Percentiles rank a stretch among this genome's conserved stretches.
These are phyloP conservation scores for Termitomyces bulborhizus DNA, from an alignment of 768 basidiomycete genomes.

Conservation along the genomic window DNA sequence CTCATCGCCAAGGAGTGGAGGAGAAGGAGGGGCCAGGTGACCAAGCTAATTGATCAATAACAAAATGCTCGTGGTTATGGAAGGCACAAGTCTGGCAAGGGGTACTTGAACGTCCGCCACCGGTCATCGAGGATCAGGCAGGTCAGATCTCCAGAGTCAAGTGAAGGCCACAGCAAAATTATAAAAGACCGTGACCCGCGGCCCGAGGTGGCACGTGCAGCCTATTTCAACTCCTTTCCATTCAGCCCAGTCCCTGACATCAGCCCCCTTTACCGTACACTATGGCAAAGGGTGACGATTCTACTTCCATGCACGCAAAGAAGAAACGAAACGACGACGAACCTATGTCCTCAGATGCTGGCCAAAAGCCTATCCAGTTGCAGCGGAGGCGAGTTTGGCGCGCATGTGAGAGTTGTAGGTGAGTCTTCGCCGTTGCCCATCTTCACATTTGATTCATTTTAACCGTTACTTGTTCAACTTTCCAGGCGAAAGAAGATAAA, in stretches of 20 bases:
- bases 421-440: slow-evolving; percentile 20
- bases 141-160: neutral
- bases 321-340: slow-evolving; percentile 73
- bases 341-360: slow-evolving; percentile 45
- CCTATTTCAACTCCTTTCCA: slow-evolving; percentile 4
- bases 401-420: slow-evolving; percentile 88
- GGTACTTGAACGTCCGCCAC: neutral
- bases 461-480: slow-evolving; percentile 11
- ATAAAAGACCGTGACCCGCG: slow-evolving; percentile 1
- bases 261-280: slow-evolving; percentile 7
- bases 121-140: slow-evolving; percentile 7
- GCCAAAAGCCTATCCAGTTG: slow-evolving; percentile 68
- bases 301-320: slow-evolving; percentile 50
- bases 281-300: slow-evolving; percentile 49
- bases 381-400: slow-evolving; percentile 82
- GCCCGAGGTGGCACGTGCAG: slow-evolving; percentile 17
- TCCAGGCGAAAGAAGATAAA: slow-evolving; percentile 88
- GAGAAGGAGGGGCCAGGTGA: slow-evolving; percentile 7
- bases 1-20: slow-evolving; percentile 7
- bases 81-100: slow-evolving; percentile 4
- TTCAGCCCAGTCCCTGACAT: slow-evolving; percentile 7
- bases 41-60: slow-evolving; percentile 9
- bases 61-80: slow-evolving; percentile 11
- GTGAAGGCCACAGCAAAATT: slow-evolving; percentile 2
- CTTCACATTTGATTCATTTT: slow-evolving; percentile 15